Conservation (phyloP, 345 rosid species). For the Cardiospermum halicacabum region DNA sequence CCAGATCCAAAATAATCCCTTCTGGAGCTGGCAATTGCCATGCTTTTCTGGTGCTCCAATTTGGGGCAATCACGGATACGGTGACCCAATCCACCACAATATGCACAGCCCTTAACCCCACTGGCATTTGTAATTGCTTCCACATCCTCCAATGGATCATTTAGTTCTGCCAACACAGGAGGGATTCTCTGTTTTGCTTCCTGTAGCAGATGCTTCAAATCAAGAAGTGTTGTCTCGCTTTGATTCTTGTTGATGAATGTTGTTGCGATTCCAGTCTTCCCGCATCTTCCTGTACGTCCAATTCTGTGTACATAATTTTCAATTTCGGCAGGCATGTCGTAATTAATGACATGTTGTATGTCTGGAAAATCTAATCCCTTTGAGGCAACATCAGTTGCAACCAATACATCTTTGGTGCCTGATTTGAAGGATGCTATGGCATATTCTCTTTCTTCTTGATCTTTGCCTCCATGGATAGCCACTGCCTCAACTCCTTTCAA, state of each 20-base stretch:
- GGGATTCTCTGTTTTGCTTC: slow-evolving; percentile 95
- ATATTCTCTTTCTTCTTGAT: slow-evolving; percentile 90
- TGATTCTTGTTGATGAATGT: slow-evolving; percentile 95
- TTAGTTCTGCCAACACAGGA: slow-evolving; percentile 81
- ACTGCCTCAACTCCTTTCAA: slow-evolving; percentile 96
- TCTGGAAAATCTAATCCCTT: slow-evolving; percentile 94
- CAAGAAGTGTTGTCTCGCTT: slow-evolving; percentile 80
- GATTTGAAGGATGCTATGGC: slow-evolving; percentile 86
- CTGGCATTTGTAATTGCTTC: slow-evolving; percentile 65
- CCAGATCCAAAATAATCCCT: slow-evolving; percentile 89
- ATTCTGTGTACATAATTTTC: slow-evolving; percentile 93
- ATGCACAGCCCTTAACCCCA: slow-evolving; percentile 92
- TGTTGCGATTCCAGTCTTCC: slow-evolving; percentile 90
- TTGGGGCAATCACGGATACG: slow-evolving; percentile 85
- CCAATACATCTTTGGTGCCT: slow-evolving; percentile 79
- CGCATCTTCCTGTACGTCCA: slow-evolving; percentile 91
- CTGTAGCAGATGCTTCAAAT: slow-evolving; percentile 82
- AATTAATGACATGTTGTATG: slow-evolving; percentile 85
- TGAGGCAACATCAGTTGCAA: slow-evolving; percentile 91
- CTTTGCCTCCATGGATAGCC: slow-evolving; percentile 88
- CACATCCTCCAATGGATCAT: slow-evolving; percentile 84
- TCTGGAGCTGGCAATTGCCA: slow-evolving; percentile 75
- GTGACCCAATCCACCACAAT: slow-evolving; percentile 93
- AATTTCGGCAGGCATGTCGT: slow-evolving; percentile 94
- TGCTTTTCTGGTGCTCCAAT: slow-evolving; percentile 80